Evolutionary conservation across 1,139 yeast species (phyloP), one percentile per base, ranked within the genome.

Genomic region (Debaryomyces sp.): DNA sequence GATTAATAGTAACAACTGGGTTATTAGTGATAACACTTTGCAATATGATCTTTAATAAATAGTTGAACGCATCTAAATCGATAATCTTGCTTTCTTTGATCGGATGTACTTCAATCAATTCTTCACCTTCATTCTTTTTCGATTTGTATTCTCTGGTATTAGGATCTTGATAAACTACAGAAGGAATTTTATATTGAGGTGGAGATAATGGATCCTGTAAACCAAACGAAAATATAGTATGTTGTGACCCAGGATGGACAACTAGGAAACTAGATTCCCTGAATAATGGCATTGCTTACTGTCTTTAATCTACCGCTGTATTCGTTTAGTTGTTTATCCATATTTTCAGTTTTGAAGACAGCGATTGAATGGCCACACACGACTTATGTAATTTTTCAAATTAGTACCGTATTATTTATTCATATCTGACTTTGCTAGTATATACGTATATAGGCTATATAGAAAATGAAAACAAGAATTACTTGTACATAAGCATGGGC

Each of bases 171-270:
- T 84, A 91, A 7, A 92, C 96, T 29, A 76, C 75, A 0, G 96
- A 83, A 10, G 97, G 96, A 35, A 91, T 74, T 51, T 82, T 82
- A 55, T 80, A 81, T 42, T 83, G 81, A 1, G 97, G 96, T 2
- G 96, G 91, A 4, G 88, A 71, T 54, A 89, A 77, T 1, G 89
- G 78, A 54, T 92, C 97, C 46, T 83, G 85, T 39, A 92, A 72
- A 2, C 97, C 97, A 63, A 89, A 85, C 57, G 87, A 87, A 39
- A 89, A 89, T 48, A 86, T 71, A 1, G 97, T 89, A 48, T 78
- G 70, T 49, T 72, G 75, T 2, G 96, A 85, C n/a, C 97, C 96
- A 1, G 96, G 90, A 51, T 89, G 85, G 39, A 92, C 81, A 45
- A 91, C 81, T 69, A 77, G 68, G 56, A 80, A 77, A 63, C 77